Base-by-base conservation (phyloP, 2,329 filamentous ascomycete genomes). In the Hypoxylon sp. region DNA sequence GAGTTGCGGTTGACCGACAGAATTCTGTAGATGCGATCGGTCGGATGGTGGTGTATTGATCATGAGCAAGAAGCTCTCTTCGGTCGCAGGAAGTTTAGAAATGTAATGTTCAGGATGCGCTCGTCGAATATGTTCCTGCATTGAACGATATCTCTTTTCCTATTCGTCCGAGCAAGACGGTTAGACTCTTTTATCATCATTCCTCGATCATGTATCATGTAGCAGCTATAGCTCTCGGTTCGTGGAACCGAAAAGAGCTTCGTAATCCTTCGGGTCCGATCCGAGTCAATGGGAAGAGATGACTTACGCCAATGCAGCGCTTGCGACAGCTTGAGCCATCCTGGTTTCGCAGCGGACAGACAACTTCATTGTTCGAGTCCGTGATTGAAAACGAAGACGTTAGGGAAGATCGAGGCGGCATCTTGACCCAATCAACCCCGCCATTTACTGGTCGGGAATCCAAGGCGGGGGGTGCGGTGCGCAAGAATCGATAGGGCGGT, bases 91-190 rank as follows among this genome's bases (percentile, higher is more conserved):
- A 65, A 97, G 88, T 82, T 97, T 97, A 38, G 94, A 87, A 65
- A 99, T 96, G 76, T 97, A 97, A 73, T 97, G 89, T 72, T 96
- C 91, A 55, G 93, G 93, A 72, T 99, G 94, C 63, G 94, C 93
- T 73, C 94, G 88, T 67, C 94, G 90, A 68, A 99, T 97, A 70
- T 99, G 94, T 82, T 99, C 94, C 76, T 97, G 94, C 91, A 99
- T 97, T 59, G 93, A 97, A 73, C 94, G 91, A 77, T 92, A 99
- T 63, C 90, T 84, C 75, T 96, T 96, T 78, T 95, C 91, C 91
- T 95, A 74, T 71, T 49, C 62, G 61, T 60, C 45, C 38, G 51
- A 53, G 60, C 61, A 57, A 55, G 48, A 48, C 53, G 47, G 62
- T 67, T 52, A 63, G 52, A 46, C 54, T 41, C 55, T 23, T 31